phyloP scores from a whole-genome alignment of 1,284 basidiomycete species.

The Puccinia novopanici region DNA sequence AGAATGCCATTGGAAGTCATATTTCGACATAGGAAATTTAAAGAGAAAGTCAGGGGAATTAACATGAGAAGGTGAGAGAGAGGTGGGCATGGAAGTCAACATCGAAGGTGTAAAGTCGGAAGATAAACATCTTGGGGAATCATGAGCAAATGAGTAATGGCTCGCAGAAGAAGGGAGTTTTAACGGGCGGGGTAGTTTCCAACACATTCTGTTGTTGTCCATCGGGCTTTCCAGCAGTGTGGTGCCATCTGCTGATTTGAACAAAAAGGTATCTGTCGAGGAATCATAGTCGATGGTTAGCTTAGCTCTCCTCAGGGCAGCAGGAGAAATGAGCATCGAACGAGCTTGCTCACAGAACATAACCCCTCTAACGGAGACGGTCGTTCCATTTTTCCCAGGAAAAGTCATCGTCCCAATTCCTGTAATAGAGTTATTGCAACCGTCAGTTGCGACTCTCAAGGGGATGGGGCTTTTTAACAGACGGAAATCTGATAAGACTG shows the following conservation, averaged over 20 bases:
- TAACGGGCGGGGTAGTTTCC: neutral
- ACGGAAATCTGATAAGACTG: neutral
- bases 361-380: neutral
- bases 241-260: neutral
- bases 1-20: neutral
- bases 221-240: neutral
- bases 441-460: constrained; percentile 7
- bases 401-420: constrained; percentile 23
- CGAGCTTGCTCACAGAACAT: constrained; percentile 1
- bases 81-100: no score
- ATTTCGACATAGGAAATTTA: neutral
- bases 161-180: neutral
- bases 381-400: constrained; percentile 15
- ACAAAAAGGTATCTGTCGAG: neutral
- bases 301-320: neutral
- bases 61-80: no score
- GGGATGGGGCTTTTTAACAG: neutral
- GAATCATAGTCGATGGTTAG: neutral
- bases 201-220: neutral
- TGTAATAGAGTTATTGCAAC: neutral
- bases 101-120: no score
- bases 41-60: neutral
- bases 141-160: no score
- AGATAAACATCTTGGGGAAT: no score
- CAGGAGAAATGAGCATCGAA: neutral